Evolutionary conservation across 371 early-diverging fungal genomes (phyloP).

Genomic region (Mucor plumbeus): DNA sequence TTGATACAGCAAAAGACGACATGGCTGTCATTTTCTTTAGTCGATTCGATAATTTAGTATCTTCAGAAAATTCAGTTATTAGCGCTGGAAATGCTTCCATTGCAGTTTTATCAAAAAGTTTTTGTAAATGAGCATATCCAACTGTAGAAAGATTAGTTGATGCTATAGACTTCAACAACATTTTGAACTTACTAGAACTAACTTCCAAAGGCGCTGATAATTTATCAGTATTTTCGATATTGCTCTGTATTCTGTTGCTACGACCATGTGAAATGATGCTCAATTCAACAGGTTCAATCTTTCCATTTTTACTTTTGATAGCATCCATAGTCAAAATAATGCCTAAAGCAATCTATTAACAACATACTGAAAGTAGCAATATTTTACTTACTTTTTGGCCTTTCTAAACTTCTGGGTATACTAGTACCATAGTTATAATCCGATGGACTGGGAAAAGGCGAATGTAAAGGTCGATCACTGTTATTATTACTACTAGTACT

Average conservation of each 20-base stretch:
- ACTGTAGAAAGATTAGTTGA: conserved; percentile 15
- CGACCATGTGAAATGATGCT: conserved; percentile 6
- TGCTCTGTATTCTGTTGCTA: not conserved
- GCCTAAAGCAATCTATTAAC: not conserved
- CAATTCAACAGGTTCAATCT: conserved; percentile 21
- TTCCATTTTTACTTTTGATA: conserved; percentile 16
- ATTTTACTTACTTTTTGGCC: conserved; percentile 27
- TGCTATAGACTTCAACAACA: not conserved
- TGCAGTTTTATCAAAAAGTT: conserved; percentile 46
- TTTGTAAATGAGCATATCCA: conserved; percentile 54
- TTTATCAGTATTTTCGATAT: not conserved
- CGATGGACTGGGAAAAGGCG: conserved; percentile 38
- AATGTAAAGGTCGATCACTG: conserved; percentile 1
- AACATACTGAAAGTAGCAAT: not conserved
- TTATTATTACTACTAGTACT: not conserved
- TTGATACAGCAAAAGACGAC: conserved; percentile 34
- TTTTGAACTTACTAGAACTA: conserved; percentile 21
- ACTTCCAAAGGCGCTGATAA: conserved; percentile 1
- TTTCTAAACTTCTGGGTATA: conserved; percentile 26
- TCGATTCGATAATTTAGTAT: conserved; percentile 43
- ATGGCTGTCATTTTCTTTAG: conserved; percentile 33
- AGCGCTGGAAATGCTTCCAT: conserved; percentile 56
- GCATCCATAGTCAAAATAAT: conserved; percentile 32
- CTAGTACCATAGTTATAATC: conserved; percentile 35
- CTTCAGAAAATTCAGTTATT: conserved; percentile 56